Base-by-base conservation (phyloP, 2,329 filamentous ascomycete genomes). In the Phialophora macrospora region DNA sequence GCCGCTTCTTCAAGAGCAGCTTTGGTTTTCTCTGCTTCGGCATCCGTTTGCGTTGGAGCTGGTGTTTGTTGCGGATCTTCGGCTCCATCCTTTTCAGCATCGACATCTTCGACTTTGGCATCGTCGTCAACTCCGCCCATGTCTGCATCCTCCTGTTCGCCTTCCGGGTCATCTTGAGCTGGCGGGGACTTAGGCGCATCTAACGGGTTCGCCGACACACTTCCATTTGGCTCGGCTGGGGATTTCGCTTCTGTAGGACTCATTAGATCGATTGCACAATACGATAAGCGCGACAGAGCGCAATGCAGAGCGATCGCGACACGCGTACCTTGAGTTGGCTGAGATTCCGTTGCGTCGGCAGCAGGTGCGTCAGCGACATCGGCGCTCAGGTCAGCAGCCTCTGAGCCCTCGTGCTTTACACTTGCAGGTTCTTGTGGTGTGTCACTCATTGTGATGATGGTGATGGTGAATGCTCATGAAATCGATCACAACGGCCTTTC, bases 1-100 rank as follows among this genome's bases (percentile, higher is more conserved):
- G 95, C 96, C 3, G 92, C 90, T 51, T 90, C 89, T 80, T 97
- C 93, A 63, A 93, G 83, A 3, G 87, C 87, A 62, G 93, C 87
- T 79, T 97, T 97, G 49, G 89, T 88, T 77, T 93, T 84, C 59
- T 90, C 78, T 73, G 83, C 75, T 82, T 82, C 78, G 17, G 79
- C 87, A 64, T 84, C 85, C 32, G 79, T 76, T 14, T 83, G 83
- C n/a, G 79, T 79, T 14, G 73, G 70, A 7, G 70, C 73, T 24
- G 65, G 66, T 28, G 66, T 48, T 76, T 79, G 66, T 74, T 72
- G 76, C 66, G 76, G 74, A 58, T 82, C 80, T 28, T 79, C 78
- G 24, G 74, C 77, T 24, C 74, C 77, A 24, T 79, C 79, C 67
- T 84, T 77, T 72, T 81, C 74, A 22, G 54, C 68, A 34, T 74